Base-by-base conservation (phyloP, 1,139 yeast species). In the Barnettozyma hawaiiensis region DNA sequence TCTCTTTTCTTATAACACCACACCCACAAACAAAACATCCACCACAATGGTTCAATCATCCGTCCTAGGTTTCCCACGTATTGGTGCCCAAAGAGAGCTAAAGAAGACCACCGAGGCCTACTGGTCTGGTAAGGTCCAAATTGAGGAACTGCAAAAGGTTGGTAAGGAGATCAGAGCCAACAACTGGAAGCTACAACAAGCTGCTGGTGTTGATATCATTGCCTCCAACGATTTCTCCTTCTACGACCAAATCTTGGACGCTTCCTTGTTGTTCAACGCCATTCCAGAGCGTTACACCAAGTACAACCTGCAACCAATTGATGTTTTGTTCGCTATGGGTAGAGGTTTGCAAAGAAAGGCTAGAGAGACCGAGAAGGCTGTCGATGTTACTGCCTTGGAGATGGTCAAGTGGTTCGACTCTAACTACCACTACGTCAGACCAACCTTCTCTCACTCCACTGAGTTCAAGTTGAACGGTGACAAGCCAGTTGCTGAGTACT, bases 391-490 rank as follows among this genome's bases (percentile, higher is more conserved):
- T 55, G 98, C 98, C 60, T 79, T 87, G 70, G 98, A 92, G 80
- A 92, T 92, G 98, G 98, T 92, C 61, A 92, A 92, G 78, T 92
- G 98, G 98, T 92, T 92, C 60, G 98, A 92, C 72, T 85, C 97
- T 53, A 92, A 92, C 86, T 92, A 92, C 85, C 98, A 92, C 73
- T 94, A 92, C 69, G 97, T 92, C 63, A 87, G 98, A 79, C 98
- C 98, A 71, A 94, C 98, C 59, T 87, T 92, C 75, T 86, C 96
- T 47, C 83, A 89, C 78, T 78, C 89, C 57, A 92, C 97, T 54
- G 81, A 83, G 61, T 94, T 92, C 85, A 90, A 92, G 78, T 85
- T 92, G 69, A 87, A 83, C 71, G 95, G 96, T 64, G 74, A 82
- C 63, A 92, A 92, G 79, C 97, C 98, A 64, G 94, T 92, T 62